A percentile compares a stretch with the other conserved stretches of the same genome.
Conservation (phyloP, 306 rosid genomes). For the Corylus heterophylla region DNA sequence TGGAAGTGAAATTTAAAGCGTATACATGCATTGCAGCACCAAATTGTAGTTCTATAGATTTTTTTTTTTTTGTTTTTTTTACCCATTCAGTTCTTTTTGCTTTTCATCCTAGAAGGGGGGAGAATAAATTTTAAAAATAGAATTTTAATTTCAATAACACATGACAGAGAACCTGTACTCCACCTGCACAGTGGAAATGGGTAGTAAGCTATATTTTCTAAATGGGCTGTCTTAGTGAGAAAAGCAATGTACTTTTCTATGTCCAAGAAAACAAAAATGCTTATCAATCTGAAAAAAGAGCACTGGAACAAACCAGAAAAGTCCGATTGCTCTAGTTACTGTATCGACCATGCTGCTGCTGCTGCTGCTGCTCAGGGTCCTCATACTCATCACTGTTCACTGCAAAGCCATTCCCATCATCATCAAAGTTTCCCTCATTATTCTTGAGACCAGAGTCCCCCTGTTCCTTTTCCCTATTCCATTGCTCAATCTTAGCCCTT, state of each 20-base stretch:
- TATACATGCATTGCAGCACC: slow-evolving; percentile 1
- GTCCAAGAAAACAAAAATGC: slow-evolving; percentile 9
- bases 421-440: slow-evolving; percentile 37
- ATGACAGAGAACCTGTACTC: slow-evolving; percentile 45
- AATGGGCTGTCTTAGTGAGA: slow-evolving; percentile 24
- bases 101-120: slow-evolving; percentile 6
- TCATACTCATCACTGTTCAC: slow-evolving; percentile 52
- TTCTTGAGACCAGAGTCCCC: slow-evolving; percentile 45
- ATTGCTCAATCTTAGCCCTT: slow-evolving; percentile 93
- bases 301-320: slow-evolving; percentile 40
- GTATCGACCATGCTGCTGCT: slow-evolving; percentile 34
- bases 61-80: not conserved
- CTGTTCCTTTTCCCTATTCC: slow-evolving; percentile 87
- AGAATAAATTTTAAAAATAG: slow-evolving; percentile 14
- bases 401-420: slow-evolving; percentile 38
- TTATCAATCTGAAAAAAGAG: not conserved
- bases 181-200: slow-evolving; percentile 47
- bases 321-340: slow-evolving; percentile 14
- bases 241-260: not conserved
- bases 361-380: slow-evolving; percentile 44
- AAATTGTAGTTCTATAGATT: not conserved
- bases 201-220: slow-evolving; percentile 33
- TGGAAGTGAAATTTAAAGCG: slow-evolving; percentile 5
- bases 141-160: slow-evolving; percentile 34
- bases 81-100: slow-evolving; percentile 11